Evolutionary conservation across 2,329 filamentous ascomycete species (phyloP), one percentile per base, ranked within the genome.

Genomic region (Fonsecaea monophora): DNA sequence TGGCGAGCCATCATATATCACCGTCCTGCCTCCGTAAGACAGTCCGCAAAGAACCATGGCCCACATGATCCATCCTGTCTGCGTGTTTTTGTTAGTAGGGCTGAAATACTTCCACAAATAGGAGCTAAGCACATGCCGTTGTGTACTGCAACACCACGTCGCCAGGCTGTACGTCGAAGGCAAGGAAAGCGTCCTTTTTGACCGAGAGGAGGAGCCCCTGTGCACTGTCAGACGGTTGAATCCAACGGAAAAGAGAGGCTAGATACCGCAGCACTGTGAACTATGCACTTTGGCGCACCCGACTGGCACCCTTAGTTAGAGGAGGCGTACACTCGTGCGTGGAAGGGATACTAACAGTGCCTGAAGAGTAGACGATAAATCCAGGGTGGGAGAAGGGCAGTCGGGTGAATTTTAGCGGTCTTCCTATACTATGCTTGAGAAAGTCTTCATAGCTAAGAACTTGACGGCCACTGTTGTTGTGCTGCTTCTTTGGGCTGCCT

Each of bases 241-340:
- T 15, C 25, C 30, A 7, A 12, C 5, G 37, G 34, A 34, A 25
- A 9, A 25, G 34, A 15, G 40, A 13, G 4, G 32, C 21, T 12
- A 18, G 15, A 8, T 60, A 50, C 77, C 15, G 76, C 77, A 4
- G 75, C 75, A 0, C 87, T 89, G 76, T 96, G 92, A 2, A 94
- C 91, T 68, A 95, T 94, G 65, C 91, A 92, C 74, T 95, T 95
- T 13, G 92, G 92, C n/a, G 85, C 87, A 4, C 92, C 92, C 48
- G n/a, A 25, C 18, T 53, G 4, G 10, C 34, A 32, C 30, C 30
- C 6, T 32, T 32, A 32, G 30, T 32, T 32, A 32, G 30, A 25
- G 25, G 25, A 5, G 30, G 30, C 30, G 30, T 32, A 32, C 6
- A 32, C 30, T 32, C 30, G 4, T 6, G 30, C 32, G 4, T 10